Base-by-base conservation (phyloP, 805 yeast species). In the Pichia exigua region DNA sequence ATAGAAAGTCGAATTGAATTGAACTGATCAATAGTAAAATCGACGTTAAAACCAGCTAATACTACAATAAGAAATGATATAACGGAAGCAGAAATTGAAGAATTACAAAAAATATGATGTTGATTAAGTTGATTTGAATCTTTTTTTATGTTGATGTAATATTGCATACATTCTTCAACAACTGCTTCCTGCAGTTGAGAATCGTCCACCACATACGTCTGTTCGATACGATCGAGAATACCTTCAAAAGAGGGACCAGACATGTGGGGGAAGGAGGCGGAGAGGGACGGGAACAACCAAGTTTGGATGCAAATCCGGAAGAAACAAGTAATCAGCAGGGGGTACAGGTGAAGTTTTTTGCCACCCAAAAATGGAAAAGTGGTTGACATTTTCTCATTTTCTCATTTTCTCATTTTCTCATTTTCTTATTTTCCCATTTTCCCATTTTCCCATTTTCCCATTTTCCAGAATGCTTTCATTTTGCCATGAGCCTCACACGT, bases 101-200 rank as follows among this genome's bases (percentile, higher is more conserved):
- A 49, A 26, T 47, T 45, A 50, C 59, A 56, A 43, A 52, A 55
- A 15, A 56, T 40, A 35, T 56, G 59, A 58, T 35, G 39, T n/a
- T 35, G 38, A 32, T 32, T 13, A 15, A 13, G 38, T 10, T 32
- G n/a, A 32, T 10, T n/a, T 35, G 39, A n/a, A 35, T 35, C 39
- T 9, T 35, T 21, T 32, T 42, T 20, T 47, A 38, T 11, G 18
- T 22, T 13, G 20, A 45, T 47, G 38, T 57, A 56, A 44, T 53
- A 57, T 32, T 50, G 54, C 55, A 75, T 64, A 43, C 77, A 63
- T 28, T 69, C 72, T 44, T 73, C 72, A 38, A 78, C 62, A 3
- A 73, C 70, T 11, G 58, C 42, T 42, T 56, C 54, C 26, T 56
- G 58, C 8, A 50, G 21, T 10, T 39, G 40, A 3, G 54, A 7